Percentiles rank a stretch among this genome's conserved stretches.
phyloP scores from a whole-genome alignment of 768 basidiomycete genomes.

The Leccinum variicolor region DNA sequence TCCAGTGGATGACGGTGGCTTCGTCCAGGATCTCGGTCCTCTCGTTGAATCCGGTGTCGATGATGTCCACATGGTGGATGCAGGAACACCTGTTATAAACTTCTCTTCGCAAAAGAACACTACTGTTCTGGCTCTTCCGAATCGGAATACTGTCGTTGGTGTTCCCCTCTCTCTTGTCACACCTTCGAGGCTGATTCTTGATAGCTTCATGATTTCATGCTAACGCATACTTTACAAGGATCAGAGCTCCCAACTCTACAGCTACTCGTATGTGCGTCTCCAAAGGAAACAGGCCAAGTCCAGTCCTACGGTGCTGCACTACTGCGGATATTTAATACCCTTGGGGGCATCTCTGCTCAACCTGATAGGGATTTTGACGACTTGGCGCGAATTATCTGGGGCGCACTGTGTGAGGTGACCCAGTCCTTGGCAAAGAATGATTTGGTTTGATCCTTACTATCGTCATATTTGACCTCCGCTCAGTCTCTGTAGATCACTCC shows the following conservation, averaged over 20 bases:
- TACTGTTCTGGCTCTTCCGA: constrained; percentile 38
- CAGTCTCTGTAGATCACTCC: constrained; percentile 37
- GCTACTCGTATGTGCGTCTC: constrained; percentile 40
- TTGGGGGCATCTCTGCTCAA: constrained; percentile 23
- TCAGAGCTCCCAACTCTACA: constrained; percentile 49
- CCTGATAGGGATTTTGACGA: constrained; percentile 17
- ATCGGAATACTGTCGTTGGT: constrained; percentile 57
- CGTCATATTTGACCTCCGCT: constrained; percentile 2
- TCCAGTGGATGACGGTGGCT: constrained; percentile 10
- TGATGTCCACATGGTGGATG: constrained; percentile 37
- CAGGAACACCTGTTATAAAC: constrained; percentile 5
- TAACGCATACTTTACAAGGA: constrained; percentile 49
- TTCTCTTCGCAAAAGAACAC: constrained; percentile 27
- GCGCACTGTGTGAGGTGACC: constrained; percentile 40
- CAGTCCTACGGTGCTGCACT: constrained; percentile 42
- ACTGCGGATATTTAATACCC: constrained; percentile 33
- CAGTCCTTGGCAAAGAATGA: constrained; percentile 34
- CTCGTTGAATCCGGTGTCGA: constrained; percentile 22
- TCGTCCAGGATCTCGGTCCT: constrained; percentile 11
- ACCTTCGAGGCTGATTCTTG: constrained; percentile 2
- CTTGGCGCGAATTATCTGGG: constrained; percentile 28
- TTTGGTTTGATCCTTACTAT: constrained; percentile 35
- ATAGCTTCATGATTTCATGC: constrained; percentile 59
- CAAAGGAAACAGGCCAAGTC: constrained; percentile 23
- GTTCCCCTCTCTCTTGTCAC: not conserved